Conservation (phyloP, 2,329 filamentous ascomycete species). For the Pestalotiopsis fici region DNA sequence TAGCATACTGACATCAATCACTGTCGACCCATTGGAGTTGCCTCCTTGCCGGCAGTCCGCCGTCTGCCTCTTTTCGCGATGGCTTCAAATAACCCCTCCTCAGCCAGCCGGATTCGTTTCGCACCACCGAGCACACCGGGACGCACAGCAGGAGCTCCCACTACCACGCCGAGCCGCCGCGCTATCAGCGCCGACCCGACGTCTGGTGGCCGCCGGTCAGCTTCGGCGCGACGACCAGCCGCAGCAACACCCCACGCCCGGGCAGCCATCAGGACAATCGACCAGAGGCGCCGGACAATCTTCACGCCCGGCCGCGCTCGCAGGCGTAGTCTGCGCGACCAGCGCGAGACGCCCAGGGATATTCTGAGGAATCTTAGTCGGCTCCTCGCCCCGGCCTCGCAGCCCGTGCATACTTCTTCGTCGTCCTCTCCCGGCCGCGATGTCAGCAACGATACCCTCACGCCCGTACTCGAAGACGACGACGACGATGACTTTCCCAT, state of each 20-base stretch:
- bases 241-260: constrained; percentile 61
- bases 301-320: constrained; percentile 61
- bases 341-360: constrained; percentile 36
- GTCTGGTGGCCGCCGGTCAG: constrained; percentile 42
- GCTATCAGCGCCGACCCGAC: constrained; percentile 37
- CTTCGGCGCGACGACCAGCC: constrained; percentile 43
- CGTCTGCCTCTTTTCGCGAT: not conserved
- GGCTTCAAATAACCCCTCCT: constrained; percentile 10
- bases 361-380: constrained; percentile 51
- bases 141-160: constrained; percentile 11
- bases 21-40: not conserved
- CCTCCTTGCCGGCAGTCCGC: not conserved
- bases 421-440: constrained; percentile 28
- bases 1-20: not conserved
- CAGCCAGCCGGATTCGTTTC: constrained; percentile 15
- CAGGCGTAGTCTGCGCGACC: constrained; percentile 58
- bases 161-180: constrained; percentile 31
- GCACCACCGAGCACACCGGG: constrained; percentile 26
- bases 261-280: constrained; percentile 59
- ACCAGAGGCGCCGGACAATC: constrained; percentile 59
- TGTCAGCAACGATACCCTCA: constrained; percentile 23
- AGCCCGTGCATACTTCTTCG: constrained; percentile 47
- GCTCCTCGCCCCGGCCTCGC: constrained; percentile 50
- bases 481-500: constrained; percentile 53
- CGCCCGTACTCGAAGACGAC: constrained; percentile 35